phyloP scores from a whole-genome alignment of 2,329 filamentous ascomycete genomes.

The Claviceps pusilla region DNA sequence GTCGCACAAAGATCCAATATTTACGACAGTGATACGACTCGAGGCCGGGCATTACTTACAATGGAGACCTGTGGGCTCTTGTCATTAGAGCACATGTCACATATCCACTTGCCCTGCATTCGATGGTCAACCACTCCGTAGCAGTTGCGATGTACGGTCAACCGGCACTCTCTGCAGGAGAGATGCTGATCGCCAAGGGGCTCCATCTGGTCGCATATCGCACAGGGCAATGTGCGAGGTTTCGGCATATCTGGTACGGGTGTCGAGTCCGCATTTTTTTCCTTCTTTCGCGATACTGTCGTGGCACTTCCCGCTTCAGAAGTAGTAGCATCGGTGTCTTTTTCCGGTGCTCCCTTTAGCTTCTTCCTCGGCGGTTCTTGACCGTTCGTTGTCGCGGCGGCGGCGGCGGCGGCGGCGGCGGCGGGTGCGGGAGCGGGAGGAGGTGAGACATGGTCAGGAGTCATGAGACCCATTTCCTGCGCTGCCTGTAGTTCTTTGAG shows the following conservation, averaged over 20 bases:
- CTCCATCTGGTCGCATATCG: slow-evolving; percentile 64
- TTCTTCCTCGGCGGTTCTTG: slow-evolving; percentile 50
- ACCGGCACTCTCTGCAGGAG: slow-evolving; percentile 71
- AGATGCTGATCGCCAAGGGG: slow-evolving; percentile 57
- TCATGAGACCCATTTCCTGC: slow-evolving; percentile 39
- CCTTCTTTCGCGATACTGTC: slow-evolving; percentile 41
- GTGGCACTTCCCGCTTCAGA: slow-evolving; percentile 30
- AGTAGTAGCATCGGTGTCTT: slow-evolving; percentile 31
- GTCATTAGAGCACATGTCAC: slow-evolving; percentile 92
- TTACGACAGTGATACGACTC: neutral
- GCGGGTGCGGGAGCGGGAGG: slow-evolving; percentile 12
- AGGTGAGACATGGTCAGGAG: slow-evolving; percentile 28
- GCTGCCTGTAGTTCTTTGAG: slow-evolving; percentile 55
- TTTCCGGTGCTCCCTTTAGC: slow-evolving; percentile 35
- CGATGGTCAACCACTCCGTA: slow-evolving; percentile 71
- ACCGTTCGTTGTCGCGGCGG: slow-evolving; percentile 12
- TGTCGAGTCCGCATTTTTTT: slow-evolving; percentile 38
- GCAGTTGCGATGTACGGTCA: slow-evolving; percentile 83
- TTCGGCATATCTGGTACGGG: slow-evolving; percentile 63
- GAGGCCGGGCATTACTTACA: slow-evolving; percentile 32
- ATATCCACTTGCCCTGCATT: slow-evolving; percentile 69
- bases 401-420: slow-evolving; percentile 3
- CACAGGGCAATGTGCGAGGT: slow-evolving; percentile 66
- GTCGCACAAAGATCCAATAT: slow-evolving; percentile 8
- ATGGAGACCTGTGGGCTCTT: slow-evolving; percentile 87